phyloP scores from a whole-genome alignment of 1,284 basidiomycete genomes.

The Sporisorium exsertum region DNA sequence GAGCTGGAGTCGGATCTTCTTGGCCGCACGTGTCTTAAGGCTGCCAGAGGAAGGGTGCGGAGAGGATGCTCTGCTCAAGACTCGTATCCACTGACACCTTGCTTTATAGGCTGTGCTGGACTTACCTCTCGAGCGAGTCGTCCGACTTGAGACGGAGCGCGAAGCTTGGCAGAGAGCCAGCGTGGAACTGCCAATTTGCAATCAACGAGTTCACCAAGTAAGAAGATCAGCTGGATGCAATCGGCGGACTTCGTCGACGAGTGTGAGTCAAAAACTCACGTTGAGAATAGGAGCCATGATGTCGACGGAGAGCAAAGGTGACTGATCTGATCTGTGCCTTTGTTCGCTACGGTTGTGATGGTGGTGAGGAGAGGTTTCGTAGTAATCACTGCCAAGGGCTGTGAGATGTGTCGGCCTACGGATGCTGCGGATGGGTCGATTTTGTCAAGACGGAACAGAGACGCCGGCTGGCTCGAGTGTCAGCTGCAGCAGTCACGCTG shows the following conservation, averaged over 20 bases:
- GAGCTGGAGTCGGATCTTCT: constrained; percentile 62
- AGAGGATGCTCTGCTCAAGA: not conserved
- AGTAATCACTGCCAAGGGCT: not conserved
- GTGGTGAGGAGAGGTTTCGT: not conserved
- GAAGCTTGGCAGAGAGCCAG: constrained; percentile 65
- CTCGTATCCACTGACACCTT: not conserved
- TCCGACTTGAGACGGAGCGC: constrained; percentile 63
- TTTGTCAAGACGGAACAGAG: constrained; percentile 21
- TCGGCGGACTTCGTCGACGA: not conserved
- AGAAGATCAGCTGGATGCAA: constrained; percentile 10
- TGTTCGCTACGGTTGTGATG: constrained; percentile 9
- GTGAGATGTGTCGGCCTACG: constrained; percentile 11
- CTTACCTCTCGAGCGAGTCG: constrained; percentile 58
- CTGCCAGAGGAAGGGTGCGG: constrained; percentile 6
- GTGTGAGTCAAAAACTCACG: constrained; percentile 28
- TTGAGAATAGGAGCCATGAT: constrained; percentile 65
- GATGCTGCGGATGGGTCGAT: constrained; percentile 27
- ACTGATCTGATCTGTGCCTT: not conserved
- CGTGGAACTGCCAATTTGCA: constrained; percentile 54
- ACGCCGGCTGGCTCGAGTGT: constrained; percentile 23
- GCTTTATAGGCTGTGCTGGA: not conserved
- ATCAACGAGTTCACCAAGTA: not conserved
- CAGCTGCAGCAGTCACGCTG: not conserved
- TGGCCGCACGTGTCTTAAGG: constrained; percentile 57
- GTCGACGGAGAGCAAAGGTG: constrained; percentile 6